Conservation (phyloP, 352 stramenopile genomes). For the Phytophthora boehmeriae region DNA sequence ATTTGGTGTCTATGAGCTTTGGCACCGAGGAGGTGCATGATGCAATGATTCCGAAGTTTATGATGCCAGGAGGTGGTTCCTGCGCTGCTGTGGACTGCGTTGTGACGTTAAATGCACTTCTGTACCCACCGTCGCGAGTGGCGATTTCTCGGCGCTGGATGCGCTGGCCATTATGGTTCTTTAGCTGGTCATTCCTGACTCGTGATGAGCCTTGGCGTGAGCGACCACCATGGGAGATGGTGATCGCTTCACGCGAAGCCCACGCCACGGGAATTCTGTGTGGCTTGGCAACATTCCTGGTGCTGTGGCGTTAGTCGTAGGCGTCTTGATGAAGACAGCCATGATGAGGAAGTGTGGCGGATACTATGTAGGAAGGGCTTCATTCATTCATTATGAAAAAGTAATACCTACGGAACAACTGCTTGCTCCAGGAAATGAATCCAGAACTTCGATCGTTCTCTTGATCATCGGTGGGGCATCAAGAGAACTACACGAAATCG, state of each 20-base stretch:
- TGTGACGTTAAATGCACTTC: slow-evolving; percentile 30
- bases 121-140: slow-evolving; percentile 30
- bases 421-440: too few relatives aligned
- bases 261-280: slow-evolving; percentile 24
- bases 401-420: too few relatives aligned
- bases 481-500: too few relatives aligned
- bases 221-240: slow-evolving; percentile 4
- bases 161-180: slow-evolving; percentile 28
- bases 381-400: too few relatives aligned
- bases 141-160: slow-evolving; percentile 22
- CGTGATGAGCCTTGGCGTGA: slow-evolving; percentile 22
- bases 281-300: slow-evolving; percentile 22
- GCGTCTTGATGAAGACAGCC: too few relatives aligned
- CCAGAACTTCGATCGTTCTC: too few relatives aligned
- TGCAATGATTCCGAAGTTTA: slow-evolving; percentile 10
- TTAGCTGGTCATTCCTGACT: slow-evolving; percentile 20
- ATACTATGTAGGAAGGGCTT: too few relatives aligned
- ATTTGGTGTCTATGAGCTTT: slow-evolving; percentile 11
- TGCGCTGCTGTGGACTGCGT: slow-evolving; percentile 23
- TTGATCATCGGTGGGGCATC: too few relatives aligned
- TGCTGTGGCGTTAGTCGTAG: slow-evolving; percentile 20
- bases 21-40: background rate
- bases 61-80: slow-evolving; percentile 12
- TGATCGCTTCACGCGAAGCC: slow-evolving; percentile 9
- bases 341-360: too few relatives aligned